Evolutionary conservation across 2,329 filamentous ascomycete genomes (phyloP).

Genomic region (Aspergillus glaucus): DNA sequence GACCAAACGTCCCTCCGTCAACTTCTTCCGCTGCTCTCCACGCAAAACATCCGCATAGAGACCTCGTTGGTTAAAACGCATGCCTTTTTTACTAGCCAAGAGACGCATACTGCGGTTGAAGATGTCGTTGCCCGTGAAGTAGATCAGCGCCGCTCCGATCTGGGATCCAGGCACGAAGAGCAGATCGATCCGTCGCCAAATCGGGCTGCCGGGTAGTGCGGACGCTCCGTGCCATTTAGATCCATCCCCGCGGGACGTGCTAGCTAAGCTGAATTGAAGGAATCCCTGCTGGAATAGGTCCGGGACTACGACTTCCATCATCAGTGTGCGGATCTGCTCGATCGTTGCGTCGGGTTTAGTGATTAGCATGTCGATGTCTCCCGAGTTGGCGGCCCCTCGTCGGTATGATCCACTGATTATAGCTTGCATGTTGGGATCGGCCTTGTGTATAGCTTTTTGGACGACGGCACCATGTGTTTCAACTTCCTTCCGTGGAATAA

Average conservation of each 20-base stretch:
- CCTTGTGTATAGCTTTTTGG: conserved; percentile 47
- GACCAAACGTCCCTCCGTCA: conserved; percentile 63
- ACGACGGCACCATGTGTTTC: conserved; percentile 62
- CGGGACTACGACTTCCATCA: conserved; percentile 58
- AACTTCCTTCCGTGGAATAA: conserved; percentile 74
- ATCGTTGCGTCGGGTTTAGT: conserved; percentile 59
- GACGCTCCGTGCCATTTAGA: conserved; percentile 89
- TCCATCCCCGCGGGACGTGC: conserved; percentile 49
- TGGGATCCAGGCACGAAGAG: conserved; percentile 74
- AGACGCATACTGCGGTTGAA: conserved; percentile 84
- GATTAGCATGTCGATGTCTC: conserved; percentile 81
- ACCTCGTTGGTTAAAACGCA: conserved; percentile 79
- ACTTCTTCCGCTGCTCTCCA: conserved; percentile 50
- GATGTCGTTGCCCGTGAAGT: conserved; percentile 92
- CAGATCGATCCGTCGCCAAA: conserved; percentile 80
- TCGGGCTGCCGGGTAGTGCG: conserved; percentile 52
- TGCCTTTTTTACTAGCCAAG: conserved; percentile 70
- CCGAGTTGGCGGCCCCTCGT: conserved; percentile 64
- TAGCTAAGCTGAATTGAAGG: conserved; percentile 63
- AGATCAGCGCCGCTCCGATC: conserved; percentile 79
- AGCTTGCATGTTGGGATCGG: conserved; percentile 61
- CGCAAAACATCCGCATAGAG: conserved; percentile 66
- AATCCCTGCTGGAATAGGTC: conserved; percentile 57
- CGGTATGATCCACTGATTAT: conserved; percentile 82
- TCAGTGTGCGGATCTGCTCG: conserved; percentile 54